A percentile compares a stretch with the other conserved stretches of the same genome.
Conservation (phyloP, 1,284 basidiomycete species). For the Rhodotorula sp. region DNA sequence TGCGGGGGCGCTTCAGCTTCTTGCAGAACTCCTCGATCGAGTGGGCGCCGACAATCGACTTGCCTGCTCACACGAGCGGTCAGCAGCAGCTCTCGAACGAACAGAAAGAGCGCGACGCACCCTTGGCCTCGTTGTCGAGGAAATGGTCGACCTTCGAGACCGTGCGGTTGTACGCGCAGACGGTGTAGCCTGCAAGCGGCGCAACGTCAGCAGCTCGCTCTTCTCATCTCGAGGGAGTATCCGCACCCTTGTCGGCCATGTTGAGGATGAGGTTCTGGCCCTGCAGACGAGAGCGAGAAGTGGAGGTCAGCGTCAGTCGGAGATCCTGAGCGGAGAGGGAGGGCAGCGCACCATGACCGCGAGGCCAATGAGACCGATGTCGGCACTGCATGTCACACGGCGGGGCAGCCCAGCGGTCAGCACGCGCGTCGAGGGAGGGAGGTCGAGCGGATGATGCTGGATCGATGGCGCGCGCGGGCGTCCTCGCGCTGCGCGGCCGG, state of each 20-base stretch:
- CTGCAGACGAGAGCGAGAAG: slow-evolving; percentile 53
- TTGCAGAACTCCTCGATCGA: slow-evolving; percentile 80
- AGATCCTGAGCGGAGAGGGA: not conserved
- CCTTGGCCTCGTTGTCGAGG: slow-evolving; percentile 96
- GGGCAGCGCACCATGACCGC: slow-evolving; percentile 78
- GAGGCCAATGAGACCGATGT: slow-evolving; percentile 90
- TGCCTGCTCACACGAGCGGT: slow-evolving; percentile 61
- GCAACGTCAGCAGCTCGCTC: not conserved
- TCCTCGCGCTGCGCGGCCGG: not conserved
- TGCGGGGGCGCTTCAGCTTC: slow-evolving; percentile 61
- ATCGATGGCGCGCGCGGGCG: not conserved
- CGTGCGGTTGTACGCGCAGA: slow-evolving; percentile 96
- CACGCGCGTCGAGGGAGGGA: not conserved
- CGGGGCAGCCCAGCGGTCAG: not conserved
- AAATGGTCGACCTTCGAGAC: slow-evolving; percentile 95
- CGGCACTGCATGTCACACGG: slow-evolving; percentile 60
- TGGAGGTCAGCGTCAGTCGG: not conserved
- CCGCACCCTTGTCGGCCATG: slow-evolving; percentile 85
- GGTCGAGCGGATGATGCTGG: not conserved
- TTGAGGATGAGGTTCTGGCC: slow-evolving; percentile 96
- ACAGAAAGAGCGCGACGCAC: slow-evolving; percentile 53
- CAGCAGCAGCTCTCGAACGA: not conserved
- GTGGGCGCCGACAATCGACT: slow-evolving; percentile 91
- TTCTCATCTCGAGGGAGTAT: not conserved
- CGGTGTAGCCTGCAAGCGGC: slow-evolving; percentile 75